These are phyloP conservation scores for Firmiana major DNA, from an alignment of 345 rosid species.

Conservation along the genomic window DNA sequence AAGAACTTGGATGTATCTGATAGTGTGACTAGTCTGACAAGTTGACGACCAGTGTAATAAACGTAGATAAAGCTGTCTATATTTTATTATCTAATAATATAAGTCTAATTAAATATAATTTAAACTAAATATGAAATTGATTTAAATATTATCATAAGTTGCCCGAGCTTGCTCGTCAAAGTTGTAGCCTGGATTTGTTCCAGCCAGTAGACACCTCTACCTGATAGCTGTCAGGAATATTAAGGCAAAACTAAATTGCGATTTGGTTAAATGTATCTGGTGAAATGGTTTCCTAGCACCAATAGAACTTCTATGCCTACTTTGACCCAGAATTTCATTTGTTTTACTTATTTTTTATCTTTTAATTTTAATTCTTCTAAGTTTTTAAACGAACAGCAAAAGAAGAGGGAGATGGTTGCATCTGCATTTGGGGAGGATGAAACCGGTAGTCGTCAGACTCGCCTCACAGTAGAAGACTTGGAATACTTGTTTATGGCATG, in stretches of 20 bases:
- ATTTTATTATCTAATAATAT: background rate
- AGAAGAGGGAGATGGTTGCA: slow-evolving; percentile 90
- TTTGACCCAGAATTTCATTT: background rate
- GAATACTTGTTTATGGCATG: slow-evolving; percentile 78
- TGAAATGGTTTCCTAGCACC: background rate
- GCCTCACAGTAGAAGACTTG: slow-evolving; percentile 79
- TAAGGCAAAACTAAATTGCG: background rate
- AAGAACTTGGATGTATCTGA: background rate
- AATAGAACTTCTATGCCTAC: background rate
- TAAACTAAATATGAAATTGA: background rate
- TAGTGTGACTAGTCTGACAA: background rate
- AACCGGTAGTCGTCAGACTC: slow-evolving; percentile 61
- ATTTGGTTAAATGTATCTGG: background rate
- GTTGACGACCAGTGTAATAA: background rate
- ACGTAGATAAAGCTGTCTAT: background rate
- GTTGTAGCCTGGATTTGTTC: background rate
- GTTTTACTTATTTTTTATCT: background rate
- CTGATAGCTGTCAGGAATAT: background rate
- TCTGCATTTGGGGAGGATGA: slow-evolving; percentile 95
- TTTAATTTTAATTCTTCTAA: background rate
- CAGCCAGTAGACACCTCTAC: background rate
- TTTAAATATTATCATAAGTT: background rate
- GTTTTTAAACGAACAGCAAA: slow-evolving; percentile 47
- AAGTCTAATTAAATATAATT: background rate
- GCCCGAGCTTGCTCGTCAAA: background rate